Conservation (phyloP, 305 asterid genomes). For the Fraxinus sp. region DNA sequence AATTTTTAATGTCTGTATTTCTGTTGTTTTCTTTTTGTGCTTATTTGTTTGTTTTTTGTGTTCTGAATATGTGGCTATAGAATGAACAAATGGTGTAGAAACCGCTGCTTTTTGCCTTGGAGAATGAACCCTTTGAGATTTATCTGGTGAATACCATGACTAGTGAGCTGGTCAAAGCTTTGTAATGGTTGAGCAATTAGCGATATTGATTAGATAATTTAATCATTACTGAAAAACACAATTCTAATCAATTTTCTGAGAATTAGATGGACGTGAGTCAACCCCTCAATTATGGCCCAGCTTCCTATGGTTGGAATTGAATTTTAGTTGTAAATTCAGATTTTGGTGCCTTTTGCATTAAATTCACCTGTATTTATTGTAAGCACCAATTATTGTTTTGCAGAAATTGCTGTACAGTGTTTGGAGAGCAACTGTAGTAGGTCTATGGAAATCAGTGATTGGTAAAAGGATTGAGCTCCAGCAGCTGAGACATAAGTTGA, state of each 20-base stretch:
- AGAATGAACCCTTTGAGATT: not conserved
- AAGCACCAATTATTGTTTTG: conserved; percentile 24
- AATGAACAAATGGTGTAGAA: not conserved
- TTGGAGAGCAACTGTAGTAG: conserved; percentile 43
- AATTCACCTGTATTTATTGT: not conserved
- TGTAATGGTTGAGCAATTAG: not conserved
- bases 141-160: not conserved
- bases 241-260: not conserved
- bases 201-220: not conserved
- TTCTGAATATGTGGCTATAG: not conserved
- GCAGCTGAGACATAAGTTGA: conserved; percentile 56
- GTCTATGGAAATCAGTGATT: conserved; percentile 45
- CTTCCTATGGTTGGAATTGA: not conserved
- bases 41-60: not conserved
- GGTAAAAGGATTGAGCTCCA: conserved; percentile 57
- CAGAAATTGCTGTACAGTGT: conserved; percentile 63
- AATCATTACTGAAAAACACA: not conserved
- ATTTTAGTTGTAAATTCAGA: not conserved
- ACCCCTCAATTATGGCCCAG: not conserved
- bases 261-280: not conserved
- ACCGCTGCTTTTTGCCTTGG: not conserved
- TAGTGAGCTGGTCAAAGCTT: not conserved
- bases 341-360: not conserved
- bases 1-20: conserved; percentile 3
- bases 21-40: not conserved